Conservation (phyloP, 2,329 filamentous ascomycete species). For the Penicillium palitans region DNA sequence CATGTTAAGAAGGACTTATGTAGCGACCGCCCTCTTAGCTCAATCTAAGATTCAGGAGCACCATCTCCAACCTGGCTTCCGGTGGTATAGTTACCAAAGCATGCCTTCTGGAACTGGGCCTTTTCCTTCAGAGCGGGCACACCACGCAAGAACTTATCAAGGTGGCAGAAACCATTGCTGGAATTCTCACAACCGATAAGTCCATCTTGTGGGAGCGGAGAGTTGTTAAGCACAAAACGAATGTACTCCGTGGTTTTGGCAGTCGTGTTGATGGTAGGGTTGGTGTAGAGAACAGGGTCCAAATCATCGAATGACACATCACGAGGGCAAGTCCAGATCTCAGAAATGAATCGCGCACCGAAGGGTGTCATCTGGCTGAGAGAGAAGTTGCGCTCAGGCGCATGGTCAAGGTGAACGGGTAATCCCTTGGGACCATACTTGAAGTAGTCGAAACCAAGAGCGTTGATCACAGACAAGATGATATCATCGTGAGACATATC, state of each 20-base stretch:
- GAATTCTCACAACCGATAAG: constrained; percentile 28
- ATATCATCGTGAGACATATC: constrained; percentile 58
- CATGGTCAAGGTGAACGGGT: constrained; percentile 32
- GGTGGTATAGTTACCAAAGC: constrained; percentile 30
- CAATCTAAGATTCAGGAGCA: constrained; percentile 12
- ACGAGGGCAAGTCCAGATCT: constrained; percentile 54
- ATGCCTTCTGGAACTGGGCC: constrained; percentile 33
- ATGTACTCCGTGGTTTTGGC: constrained; percentile 27
- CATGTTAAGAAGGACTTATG: neutral
- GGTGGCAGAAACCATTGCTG: constrained; percentile 32
- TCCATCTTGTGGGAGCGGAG: constrained; percentile 31
- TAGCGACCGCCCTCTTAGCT: neutral
- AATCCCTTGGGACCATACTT: constrained; percentile 30
- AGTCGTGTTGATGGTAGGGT: constrained; percentile 24
- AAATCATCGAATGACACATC: constrained; percentile 27
- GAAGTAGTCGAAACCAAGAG: constrained; percentile 58
- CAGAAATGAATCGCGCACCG: constrained; percentile 55
- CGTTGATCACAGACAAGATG: constrained; percentile 52
- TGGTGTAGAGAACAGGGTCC: constrained; percentile 37
- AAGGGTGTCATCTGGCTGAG: constrained; percentile 57
- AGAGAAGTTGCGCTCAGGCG: constrained; percentile 51
- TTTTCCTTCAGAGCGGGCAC: constrained; percentile 27
- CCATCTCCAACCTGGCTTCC: constrained; percentile 29
- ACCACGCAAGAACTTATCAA: constrained; percentile 29
- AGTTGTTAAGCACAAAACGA: constrained; percentile 34